Percentiles rank a stretch among this genome's conserved stretches.
These are phyloP conservation scores for Trichocomaceae sp. DNA, from an alignment of 2,329 filamentous ascomycete species.

Conservation along the genomic window DNA sequence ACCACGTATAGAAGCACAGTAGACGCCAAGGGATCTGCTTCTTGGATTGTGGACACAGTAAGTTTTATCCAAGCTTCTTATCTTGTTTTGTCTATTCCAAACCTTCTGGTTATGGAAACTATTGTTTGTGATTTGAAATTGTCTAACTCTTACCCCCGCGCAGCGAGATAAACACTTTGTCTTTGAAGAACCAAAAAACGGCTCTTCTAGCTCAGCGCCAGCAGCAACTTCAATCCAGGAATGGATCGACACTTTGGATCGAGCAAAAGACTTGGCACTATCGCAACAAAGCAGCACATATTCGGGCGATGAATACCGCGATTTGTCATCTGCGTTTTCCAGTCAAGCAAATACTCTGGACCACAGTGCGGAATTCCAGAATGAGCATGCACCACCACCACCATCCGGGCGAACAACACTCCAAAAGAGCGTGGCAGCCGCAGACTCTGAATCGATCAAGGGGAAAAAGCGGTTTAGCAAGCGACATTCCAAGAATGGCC, in stretches of 20 bases:
- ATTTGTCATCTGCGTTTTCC: conserved; percentile 64
- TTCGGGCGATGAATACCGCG: conserved; percentile 60
- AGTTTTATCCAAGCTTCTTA: conserved; percentile 35
- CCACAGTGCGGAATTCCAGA: conserved; percentile 33
- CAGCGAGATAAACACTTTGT: conserved; percentile 84
- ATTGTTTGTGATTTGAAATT: conserved; percentile 7
- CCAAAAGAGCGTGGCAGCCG: conserved; percentile 36
- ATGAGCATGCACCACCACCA: conserved; percentile 29
- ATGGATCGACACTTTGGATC: conserved; percentile 85
- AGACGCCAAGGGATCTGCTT: conserved; percentile 78
- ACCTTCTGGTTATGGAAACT: no score
- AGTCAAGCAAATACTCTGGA: conserved; percentile 50
- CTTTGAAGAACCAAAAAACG: conserved; percentile 81
- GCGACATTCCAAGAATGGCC: conserved; percentile 87
- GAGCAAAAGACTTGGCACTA: conserved; percentile 75
- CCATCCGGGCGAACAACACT: conserved; percentile 39
- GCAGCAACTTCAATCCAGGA: conserved; percentile 70
- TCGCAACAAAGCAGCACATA: conserved; percentile 66
- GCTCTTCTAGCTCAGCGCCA: conserved; percentile 54
- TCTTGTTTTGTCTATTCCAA: no score
- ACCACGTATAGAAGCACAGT: conserved; percentile 72
- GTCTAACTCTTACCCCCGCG: conserved; percentile 7
- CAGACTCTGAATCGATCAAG: conserved; percentile 50
- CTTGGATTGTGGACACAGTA: conserved; percentile 92
- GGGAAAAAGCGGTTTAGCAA: conserved; percentile 72